These are phyloP conservation scores for Solanum sparsipilum DNA, from an alignment of 257 asterid genomes.

Conservation along the genomic window DNA sequence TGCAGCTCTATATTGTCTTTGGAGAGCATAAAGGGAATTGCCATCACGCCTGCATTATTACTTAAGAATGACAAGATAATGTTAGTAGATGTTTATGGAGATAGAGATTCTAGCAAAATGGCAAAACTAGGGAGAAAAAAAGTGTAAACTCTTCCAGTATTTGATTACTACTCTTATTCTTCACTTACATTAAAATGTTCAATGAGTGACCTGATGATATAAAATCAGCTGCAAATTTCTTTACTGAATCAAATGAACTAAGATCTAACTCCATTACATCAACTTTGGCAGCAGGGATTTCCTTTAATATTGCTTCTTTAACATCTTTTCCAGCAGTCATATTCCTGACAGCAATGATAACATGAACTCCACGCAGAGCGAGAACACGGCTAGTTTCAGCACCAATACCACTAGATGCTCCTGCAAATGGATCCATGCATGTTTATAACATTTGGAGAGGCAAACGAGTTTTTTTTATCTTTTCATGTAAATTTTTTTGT, in stretches of 20 bases:
- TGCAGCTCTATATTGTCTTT: slow-evolving; percentile 72
- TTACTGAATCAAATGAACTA: slow-evolving; percentile 57
- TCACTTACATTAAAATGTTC: slow-evolving; percentile 65
- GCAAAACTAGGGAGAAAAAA: background rate
- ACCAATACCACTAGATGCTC: slow-evolving; percentile 92
- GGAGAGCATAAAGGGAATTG: slow-evolving; percentile 55
- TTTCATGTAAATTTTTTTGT: background rate
- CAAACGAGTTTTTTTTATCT: background rate
- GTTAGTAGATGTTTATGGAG: background rate
- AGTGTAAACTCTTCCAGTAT: background rate
- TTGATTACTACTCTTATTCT: background rate
- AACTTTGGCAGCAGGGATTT: slow-evolving; percentile 57
- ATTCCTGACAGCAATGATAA: slow-evolving; percentile 66
- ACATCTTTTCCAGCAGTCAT: slow-evolving; percentile 43
- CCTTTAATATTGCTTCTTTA: slow-evolving; percentile 37
- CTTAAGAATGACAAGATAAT: slow-evolving; percentile 25
- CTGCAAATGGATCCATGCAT: slow-evolving; percentile 13
- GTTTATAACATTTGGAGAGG: background rate
- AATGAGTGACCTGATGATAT: slow-evolving; percentile 50
- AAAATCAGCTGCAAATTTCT: slow-evolving; percentile 52
- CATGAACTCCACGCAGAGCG: slow-evolving; percentile 67
- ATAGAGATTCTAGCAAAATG: background rate
- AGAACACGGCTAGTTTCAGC: slow-evolving; percentile 78
- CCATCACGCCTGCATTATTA: slow-evolving; percentile 90
- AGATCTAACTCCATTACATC: slow-evolving; percentile 78